Conservation (phyloP, 805 yeast genomes). For the Wickerhamomyces alni region DNA sequence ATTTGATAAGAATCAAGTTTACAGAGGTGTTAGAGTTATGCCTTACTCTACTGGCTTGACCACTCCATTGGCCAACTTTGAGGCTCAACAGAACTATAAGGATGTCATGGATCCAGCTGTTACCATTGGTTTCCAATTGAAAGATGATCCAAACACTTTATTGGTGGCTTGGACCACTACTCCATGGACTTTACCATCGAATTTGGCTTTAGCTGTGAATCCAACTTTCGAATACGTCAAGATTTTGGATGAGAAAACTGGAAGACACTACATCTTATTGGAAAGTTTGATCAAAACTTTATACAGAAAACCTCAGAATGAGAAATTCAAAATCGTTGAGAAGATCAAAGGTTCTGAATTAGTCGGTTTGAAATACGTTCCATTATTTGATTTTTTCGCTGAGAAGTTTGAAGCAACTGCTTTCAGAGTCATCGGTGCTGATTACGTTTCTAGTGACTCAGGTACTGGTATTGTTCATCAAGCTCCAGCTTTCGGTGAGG, state of each 20-base stretch:
- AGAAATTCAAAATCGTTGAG: constrained; percentile 78
- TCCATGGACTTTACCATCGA: constrained; percentile 98
- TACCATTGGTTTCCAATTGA: constrained; percentile 79
- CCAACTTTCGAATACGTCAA: constrained; percentile 89
- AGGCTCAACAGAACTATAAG: constrained; percentile 97
- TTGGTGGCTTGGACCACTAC: constrained; percentile 99
- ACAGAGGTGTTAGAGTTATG: constrained; percentile 96
- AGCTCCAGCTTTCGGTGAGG: constrained; percentile 99
- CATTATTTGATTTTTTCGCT: constrained; percentile 76
- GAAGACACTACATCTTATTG: constrained; percentile 73
- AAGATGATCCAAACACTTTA: constrained; percentile 73
- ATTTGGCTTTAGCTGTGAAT: constrained; percentile 86
- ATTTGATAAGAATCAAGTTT: constrained; percentile 79
- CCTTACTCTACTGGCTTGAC: constrained; percentile 98
- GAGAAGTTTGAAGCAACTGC: constrained; percentile 72
- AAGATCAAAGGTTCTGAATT: constrained; percentile 74
- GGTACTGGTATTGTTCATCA: constrained; percentile 99
- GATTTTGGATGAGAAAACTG: constrained; percentile 83
- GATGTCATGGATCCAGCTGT: constrained; percentile 97
- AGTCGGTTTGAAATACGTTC: constrained; percentile 74
- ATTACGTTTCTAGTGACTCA: constrained; percentile 84
- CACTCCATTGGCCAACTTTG: constrained; percentile 94
- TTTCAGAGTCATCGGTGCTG: constrained; percentile 76
- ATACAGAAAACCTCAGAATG: constrained; percentile 92
- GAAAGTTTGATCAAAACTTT: constrained; percentile 78